phyloP scores from a whole-genome alignment of 108 stramenopile genomes.

The Nitzschia putrida region DNA sequence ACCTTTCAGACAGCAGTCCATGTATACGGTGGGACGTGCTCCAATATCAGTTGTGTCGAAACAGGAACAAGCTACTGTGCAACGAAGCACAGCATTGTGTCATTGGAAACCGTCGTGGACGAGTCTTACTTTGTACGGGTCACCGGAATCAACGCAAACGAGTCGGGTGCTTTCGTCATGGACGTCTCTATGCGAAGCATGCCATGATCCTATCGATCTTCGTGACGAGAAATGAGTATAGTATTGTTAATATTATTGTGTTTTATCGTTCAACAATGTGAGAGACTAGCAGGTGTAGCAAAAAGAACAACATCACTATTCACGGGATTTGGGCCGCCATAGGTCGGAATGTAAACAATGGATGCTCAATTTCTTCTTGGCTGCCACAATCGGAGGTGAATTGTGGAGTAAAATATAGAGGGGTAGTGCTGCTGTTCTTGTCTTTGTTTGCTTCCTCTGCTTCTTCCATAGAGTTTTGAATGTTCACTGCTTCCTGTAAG shows the following conservation, averaged over 20 bases:
- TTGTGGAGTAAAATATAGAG: constrained; percentile 69
- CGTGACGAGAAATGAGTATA: no score
- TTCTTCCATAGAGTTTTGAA: constrained; percentile 51
- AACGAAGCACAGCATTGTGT: constrained; percentile 6
- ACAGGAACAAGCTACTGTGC: constrained; percentile 18
- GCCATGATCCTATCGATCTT: no score
- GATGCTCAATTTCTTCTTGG: constrained; percentile 54
- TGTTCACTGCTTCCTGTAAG: constrained; percentile 63
- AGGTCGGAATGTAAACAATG: constrained; percentile 77
- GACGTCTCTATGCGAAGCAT: constrained; percentile 11
- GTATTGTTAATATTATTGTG: no score
- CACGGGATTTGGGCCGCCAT: constrained; percentile 5
- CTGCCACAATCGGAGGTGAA: constrained; percentile 32
- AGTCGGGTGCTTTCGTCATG: constrained; percentile 30
- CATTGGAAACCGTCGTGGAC: constrained; percentile 18
- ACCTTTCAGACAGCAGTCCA: constrained; percentile 25
- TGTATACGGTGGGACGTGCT: constrained; percentile 30
- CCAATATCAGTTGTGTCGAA: constrained; percentile 18
- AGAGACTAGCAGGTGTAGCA: not conserved
- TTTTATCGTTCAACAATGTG: no score
- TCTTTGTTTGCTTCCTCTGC: constrained; percentile 33
- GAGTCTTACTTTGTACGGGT: constrained; percentile 28
- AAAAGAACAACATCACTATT: not conserved
- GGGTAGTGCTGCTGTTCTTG: constrained; percentile 32
- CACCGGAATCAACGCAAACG: constrained; percentile 1